Conservation (phyloP, 768 basidiomycete genomes). For the Mrakia frigida region DNA sequence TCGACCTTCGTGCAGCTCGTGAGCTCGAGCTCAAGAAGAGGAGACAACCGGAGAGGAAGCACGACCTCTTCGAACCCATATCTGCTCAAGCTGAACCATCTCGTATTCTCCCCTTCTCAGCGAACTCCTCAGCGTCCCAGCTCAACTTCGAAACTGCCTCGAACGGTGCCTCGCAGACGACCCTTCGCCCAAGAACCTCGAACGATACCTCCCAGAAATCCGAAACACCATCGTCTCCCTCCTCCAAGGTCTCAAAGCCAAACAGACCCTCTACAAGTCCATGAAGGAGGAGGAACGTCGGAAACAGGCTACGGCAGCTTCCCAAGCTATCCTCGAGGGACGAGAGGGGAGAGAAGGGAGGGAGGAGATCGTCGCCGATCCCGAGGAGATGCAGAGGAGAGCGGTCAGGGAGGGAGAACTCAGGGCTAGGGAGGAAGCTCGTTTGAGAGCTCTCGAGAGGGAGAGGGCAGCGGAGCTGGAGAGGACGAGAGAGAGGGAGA, state of each 20-base stretch:
- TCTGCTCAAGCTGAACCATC: background rate
- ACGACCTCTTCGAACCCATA: background rate
- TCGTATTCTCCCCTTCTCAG: constrained; percentile 46
- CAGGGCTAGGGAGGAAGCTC: constrained; percentile 6
- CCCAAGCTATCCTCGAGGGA: background rate
- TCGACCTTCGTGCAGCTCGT: background rate
- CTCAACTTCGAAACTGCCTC: constrained; percentile 79
- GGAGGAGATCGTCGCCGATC: background rate
- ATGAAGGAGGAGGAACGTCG: constrained; percentile 28
- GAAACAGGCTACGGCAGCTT: background rate
- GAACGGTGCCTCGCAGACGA: constrained; percentile 90
- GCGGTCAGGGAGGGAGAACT: background rate
- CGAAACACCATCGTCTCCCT: constrained; percentile 86
- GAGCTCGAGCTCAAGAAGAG: background rate
- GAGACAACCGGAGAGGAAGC: background rate
- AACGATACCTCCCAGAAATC: constrained; percentile 82
- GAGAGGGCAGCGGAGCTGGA: background rate
- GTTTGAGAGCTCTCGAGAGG: background rate
- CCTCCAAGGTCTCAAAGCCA: constrained; percentile 84
- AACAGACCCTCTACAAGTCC: constrained; percentile 69
- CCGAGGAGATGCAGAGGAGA: constrained; percentile 10
- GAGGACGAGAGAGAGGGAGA: constrained; percentile 8
- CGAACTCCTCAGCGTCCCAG: constrained; percentile 79
- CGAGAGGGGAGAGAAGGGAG: constrained; percentile 6
- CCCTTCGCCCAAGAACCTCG: constrained; percentile 75